Evolutionary conservation across 768 basidiomycete genomes (phyloP), one percentile per base, ranked within the genome.

Genomic region (Piloderma croceum): DNA sequence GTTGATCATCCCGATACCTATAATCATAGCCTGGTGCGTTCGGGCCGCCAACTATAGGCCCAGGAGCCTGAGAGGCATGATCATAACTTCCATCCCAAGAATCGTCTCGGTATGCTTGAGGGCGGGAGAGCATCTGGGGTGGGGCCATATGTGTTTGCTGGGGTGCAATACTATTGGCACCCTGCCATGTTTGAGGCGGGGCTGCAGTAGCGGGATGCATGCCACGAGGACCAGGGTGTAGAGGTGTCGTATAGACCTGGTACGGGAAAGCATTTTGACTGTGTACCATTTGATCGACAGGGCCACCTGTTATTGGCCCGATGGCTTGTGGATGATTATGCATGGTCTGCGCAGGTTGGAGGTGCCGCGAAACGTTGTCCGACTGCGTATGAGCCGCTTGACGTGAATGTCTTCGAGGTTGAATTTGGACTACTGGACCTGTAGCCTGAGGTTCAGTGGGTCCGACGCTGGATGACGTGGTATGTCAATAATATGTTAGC

Each of bases 111-210:
- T 72, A 76, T 19, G 69, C 52, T 32, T 59, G 63, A 7, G 74
- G 68, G 2, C 72, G 71, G 34, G 69, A 69, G 19, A 74, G 62
- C 48, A 74, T 67, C 22, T 65, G 67, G 5, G 67, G 66, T 10
- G 71, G 64, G 42, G 68, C 67, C 4, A 77, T 58, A 48, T 78
- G 83, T 0, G 80, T 75, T 48, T 83, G 82, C 39, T 80, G 73
- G 6, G 83, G 81, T 0, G 77, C 72, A 29, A 86, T 79, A 18
- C 69, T 71, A 31, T 67, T 70, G 4, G 79, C 60, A 6, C 71
- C 68, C 51, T 82, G 81, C 82, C 84, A 84, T 13, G 78, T 66
- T 44, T 77, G 81, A 5, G 79, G 73, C 6, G 76, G 70, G 3
- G 68, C 70, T 21, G 73, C 59, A 11, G 73, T 59, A 11, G 71